Percentiles rank a stretch among this genome's conserved stretches.
Conservation (phyloP, 441 rosid genomes). For the Macaranga tanarius region DNA sequence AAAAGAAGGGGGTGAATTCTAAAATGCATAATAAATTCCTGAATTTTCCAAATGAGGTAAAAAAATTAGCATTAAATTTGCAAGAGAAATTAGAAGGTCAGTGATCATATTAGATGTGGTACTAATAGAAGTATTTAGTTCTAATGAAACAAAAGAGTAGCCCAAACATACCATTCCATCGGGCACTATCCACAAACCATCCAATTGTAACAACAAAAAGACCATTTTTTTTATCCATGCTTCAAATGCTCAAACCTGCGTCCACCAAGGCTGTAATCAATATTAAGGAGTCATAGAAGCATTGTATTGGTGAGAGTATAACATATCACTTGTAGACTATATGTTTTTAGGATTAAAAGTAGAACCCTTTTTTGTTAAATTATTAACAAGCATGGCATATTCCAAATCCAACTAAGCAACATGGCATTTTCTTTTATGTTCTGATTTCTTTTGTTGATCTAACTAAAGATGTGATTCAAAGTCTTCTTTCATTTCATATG, state of each 20-base stretch:
- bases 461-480: conserved; percentile 9
- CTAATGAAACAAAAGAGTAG: conserved; percentile 5
- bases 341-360: background rate
- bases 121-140: background rate
- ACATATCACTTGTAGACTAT: background rate
- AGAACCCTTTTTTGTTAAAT: background rate
- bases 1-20: background rate
- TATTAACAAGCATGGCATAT: background rate
- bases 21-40: background rate
- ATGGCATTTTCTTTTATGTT: background rate
- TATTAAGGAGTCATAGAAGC: conserved; percentile 50
- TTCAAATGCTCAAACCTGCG: conserved; percentile 88
- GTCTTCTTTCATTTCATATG: background rate
- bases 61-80: background rate
- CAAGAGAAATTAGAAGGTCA: background rate
- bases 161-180: conserved; percentile 59
- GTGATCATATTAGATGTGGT: background rate
- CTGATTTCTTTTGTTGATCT: background rate
- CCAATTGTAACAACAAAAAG: conserved; percentile 82
- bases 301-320: background rate
- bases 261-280: conserved; percentile 71
- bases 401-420: background rate
- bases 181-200: conserved; percentile 97
- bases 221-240: conserved; percentile 83
- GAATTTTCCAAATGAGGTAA: background rate